These are phyloP conservation scores for Candida fluviatilis DNA, from an alignment of 805 yeast species.

Conservation along the genomic window DNA sequence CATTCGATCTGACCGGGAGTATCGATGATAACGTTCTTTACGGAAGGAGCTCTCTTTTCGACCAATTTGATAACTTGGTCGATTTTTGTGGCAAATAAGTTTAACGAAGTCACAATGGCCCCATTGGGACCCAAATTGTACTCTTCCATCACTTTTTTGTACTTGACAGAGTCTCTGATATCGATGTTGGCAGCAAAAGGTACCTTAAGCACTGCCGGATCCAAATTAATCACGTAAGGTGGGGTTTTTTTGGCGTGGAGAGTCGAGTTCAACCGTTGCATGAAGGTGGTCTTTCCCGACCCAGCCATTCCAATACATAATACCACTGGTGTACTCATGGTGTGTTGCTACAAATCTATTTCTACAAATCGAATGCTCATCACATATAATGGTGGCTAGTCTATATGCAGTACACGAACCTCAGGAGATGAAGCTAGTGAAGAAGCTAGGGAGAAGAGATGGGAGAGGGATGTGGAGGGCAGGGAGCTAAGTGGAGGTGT, in stretches of 20 bases:
- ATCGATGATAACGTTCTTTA: conserved; percentile 76
- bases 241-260: conserved; percentile 66
- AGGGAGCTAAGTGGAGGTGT: neutral
- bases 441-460: neutral
- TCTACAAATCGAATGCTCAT: too few relatives aligned
- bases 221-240: conserved; percentile 91
- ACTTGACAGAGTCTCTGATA: conserved; percentile 92
- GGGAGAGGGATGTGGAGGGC: neutral
- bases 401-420: neutral
- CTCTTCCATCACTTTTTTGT: conserved; percentile 94
- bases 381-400: too few relatives aligned
- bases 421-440: too few relatives aligned
- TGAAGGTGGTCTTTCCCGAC: conserved; percentile 95
- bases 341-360: too few relatives aligned
- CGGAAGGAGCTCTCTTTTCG: conserved; percentile 63
- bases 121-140: conserved; percentile 97
- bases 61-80: conserved; percentile 89
- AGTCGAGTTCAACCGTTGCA: conserved; percentile 92
- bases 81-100: conserved; percentile 88
- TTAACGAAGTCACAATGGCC: conserved; percentile 92
- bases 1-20: conserved; percentile 99
- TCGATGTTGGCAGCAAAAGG: conserved; percentile 95
- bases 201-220: conserved; percentile 93
- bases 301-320: conserved; percentile 50
- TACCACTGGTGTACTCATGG: conserved; percentile 35